Conservation (phyloP, 1,284 basidiomycete genomes). For the Schizopora paradoxa region DNA sequence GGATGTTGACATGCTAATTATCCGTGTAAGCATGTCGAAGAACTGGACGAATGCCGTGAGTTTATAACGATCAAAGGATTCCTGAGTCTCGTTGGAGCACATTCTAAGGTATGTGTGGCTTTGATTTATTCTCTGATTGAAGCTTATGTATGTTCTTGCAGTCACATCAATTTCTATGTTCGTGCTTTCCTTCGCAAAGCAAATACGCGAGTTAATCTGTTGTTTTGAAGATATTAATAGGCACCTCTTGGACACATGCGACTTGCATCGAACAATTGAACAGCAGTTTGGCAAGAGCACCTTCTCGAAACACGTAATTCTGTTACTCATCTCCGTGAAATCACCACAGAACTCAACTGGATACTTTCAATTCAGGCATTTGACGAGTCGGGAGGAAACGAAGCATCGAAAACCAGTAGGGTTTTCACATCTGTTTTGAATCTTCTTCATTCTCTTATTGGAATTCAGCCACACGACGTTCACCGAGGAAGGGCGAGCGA, state of each 20-base stretch:
- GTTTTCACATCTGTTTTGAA: slow-evolving; percentile 11
- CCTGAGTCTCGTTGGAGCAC: slow-evolving; percentile 69
- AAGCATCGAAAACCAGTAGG: slow-evolving; percentile 41
- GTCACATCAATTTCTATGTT: slow-evolving; percentile 83
- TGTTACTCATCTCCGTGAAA: slow-evolving; percentile 3
- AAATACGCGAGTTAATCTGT: no score
- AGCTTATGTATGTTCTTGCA: slow-evolving; percentile 27
- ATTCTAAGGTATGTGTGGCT: slow-evolving; percentile 53
- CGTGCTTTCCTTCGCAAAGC: slow-evolving; percentile 24
- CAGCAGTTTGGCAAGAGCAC: slow-evolving; percentile 59
- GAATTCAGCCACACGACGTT: slow-evolving; percentile 48
- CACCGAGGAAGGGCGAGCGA: slow-evolving; percentile 71
- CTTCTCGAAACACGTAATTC: slow-evolving; percentile 61
- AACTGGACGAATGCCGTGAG: slow-evolving; percentile 48
- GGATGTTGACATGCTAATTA: slow-evolving; percentile 7
- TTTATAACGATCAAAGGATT: slow-evolving; percentile 67
- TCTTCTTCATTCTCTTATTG: slow-evolving; percentile 7
- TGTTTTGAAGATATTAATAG: slow-evolving; percentile 73
- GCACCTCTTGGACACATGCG: slow-evolving; percentile 64
- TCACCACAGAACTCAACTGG: background rate
- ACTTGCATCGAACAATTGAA: slow-evolving; percentile 69
- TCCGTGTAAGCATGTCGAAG: slow-evolving; percentile 63
- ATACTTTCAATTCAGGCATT: slow-evolving; percentile 44
- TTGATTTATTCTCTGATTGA: slow-evolving; percentile 2
- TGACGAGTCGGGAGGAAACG: slow-evolving; percentile 52